Evolutionary conservation across 2,329 filamentous ascomycete genomes (phyloP).

Genomic region (Tolypocladium ophioglossoides): DNA sequence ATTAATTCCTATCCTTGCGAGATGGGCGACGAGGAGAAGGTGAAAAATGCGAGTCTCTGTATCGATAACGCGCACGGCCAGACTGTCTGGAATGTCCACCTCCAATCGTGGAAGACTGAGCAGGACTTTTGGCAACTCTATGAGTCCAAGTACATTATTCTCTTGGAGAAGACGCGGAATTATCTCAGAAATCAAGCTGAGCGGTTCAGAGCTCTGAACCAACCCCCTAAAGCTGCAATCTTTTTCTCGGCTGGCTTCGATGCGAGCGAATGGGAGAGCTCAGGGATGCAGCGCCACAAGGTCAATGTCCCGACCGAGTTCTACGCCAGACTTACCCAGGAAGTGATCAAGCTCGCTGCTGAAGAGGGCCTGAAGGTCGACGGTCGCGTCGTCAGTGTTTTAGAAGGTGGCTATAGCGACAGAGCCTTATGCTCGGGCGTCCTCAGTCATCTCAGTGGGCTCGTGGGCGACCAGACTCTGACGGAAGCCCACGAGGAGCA

Average conservation of each 20-base stretch:
- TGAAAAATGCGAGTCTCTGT: constrained; percentile 87
- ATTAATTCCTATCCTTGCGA: constrained; percentile 99
- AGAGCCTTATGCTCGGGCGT: constrained; percentile 81
- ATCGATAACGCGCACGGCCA: constrained; percentile 92
- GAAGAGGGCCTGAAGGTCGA: constrained; percentile 70
- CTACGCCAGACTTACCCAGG: constrained; percentile 81
- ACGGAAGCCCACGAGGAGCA: constrained; percentile 18
- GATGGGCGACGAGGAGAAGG: constrained; percentile 82
- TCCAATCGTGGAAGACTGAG: constrained; percentile 75
- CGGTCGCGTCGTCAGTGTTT: constrained; percentile 80
- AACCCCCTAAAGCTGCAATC: constrained; percentile 69
- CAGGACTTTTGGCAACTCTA: constrained; percentile 87
- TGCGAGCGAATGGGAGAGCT: constrained; percentile 87
- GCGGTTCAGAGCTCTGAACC: constrained; percentile 46
- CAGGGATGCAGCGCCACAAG: constrained; percentile 89
- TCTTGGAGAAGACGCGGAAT: constrained; percentile 70
- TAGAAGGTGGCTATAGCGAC: constrained; percentile 95
- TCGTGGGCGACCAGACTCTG: constrained; percentile 47
- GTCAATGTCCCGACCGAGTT: constrained; percentile 96
- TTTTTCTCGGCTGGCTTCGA: constrained; percentile 96
- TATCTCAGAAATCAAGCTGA: constrained; percentile 68
- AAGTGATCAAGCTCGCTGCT: constrained; percentile 71
- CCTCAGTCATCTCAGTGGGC: constrained; percentile 78
- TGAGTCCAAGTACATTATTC: constrained; percentile 60
- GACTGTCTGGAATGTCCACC: constrained; percentile 90